Base-by-base conservation (phyloP, 73 alveolate species). In the Chromera velia region DNA sequence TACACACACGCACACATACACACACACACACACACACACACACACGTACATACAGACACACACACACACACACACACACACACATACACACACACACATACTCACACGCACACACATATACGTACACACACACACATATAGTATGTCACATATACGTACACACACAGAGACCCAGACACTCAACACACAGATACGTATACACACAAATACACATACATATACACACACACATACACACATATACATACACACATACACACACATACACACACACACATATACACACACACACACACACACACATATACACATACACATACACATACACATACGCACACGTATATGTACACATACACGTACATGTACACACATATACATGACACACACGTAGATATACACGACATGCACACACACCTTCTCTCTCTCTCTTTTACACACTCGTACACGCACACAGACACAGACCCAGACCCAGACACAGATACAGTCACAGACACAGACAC, bases 1-100 rank as follows among this genome's bases (percentile, higher is more conserved):
- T n/a, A n/a, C n/a, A n/a, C n/a, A n/a, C n/a, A n/a, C 65, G 65
- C 65, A 46, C 65, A 46, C 65, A 46, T 46, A 46, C 65, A 46
- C 65, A 19, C 65, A 46, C 65, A 46, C 19, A 46, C 65, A 46
- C 65, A 19, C 65, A 46, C 65, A 46, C 19, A 46, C 65, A 46
- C 65, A 19, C 65, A 46, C 65, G 19, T 46, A 46, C 65, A 46
- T 19, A 19, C 65, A 46, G n/a, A 46, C 19, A 46, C 65, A 46
- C 65, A 46, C 65, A 46, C 65, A 46, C 19, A 46, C 65, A 46
- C 65, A 46, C 65, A 46, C 65, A 46, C 19, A 46, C 65, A 46
- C 65, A 46, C 65, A 46, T 19, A 46, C 19, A 46, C 65, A n/a
- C n/a, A n/a, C n/a, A n/a, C n/a, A n/a, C n/a, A n/a, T n/a, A n/a